Percentiles rank a stretch among this genome's conserved stretches.
phyloP scores from a whole-genome alignment of 306 rosid genomes.

The Castanea sativa region DNA sequence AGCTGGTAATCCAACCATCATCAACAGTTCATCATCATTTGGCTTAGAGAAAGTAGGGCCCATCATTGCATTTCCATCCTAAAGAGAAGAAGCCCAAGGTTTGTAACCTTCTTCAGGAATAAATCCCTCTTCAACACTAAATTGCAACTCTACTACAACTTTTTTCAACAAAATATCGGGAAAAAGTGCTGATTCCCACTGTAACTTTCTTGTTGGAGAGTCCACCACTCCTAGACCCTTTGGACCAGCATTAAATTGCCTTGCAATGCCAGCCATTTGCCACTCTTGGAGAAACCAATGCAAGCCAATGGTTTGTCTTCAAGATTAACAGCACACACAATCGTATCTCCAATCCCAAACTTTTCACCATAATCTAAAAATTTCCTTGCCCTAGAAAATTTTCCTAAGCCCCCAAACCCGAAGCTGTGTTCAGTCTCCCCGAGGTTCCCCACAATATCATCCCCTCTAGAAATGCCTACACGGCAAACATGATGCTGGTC shows the following conservation, averaged over 20 bases:
- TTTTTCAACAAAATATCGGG: conserved; percentile 62
- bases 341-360: conserved; percentile 55
- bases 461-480: conserved; percentile 54
- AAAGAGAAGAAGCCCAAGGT: conserved; percentile 49
- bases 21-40: conserved; percentile 49
- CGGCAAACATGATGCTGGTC: conserved; percentile 46
- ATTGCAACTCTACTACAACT: conserved; percentile 51
- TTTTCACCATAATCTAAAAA: conserved; percentile 44
- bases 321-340: conserved; percentile 50
- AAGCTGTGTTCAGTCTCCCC: conserved; percentile 51
- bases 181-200: conserved; percentile 41
- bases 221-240: conserved; percentile 37
- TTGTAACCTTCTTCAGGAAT: conserved; percentile 41
- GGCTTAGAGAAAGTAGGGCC: conserved; percentile 40
- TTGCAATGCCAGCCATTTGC: conserved; percentile 44
- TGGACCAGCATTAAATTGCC: conserved; percentile 35
- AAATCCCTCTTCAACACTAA: conserved; percentile 58
- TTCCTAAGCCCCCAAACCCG: conserved; percentile 54
- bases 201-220: conserved; percentile 16
- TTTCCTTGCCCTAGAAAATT: conserved; percentile 32
- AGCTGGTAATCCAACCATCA: conserved; percentile 64
- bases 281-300: conserved; percentile 59
- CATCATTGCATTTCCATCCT: conserved; percentile 32
- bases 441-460: conserved; percentile 40
- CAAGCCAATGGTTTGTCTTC: conserved; percentile 48